Evolutionary conservation across 176 grass and related monocot genomes (phyloP), one percentile per base, ranked within the genome.

Genomic region (Triticum timopheevii): DNA sequence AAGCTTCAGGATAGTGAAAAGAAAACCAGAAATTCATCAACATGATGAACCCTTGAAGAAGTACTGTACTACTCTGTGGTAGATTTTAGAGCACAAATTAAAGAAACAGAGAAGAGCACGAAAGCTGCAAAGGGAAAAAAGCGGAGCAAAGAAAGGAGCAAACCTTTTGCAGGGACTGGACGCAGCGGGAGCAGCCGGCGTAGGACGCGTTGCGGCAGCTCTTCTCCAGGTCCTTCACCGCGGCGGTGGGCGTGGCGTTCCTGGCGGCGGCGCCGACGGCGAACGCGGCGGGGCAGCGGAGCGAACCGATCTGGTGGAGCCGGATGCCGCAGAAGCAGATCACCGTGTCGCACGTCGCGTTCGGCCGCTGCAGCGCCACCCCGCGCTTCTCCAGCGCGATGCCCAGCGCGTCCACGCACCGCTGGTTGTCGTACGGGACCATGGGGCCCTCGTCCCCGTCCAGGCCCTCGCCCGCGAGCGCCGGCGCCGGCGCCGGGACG

Each of bases 241-340:
- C 89, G 22, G 94, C 89, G 77, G 97, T 96, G 19, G 97, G 97
- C 31, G 94, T 99, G 16, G 94, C 97, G 71, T 99, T 96, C 56
- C 80, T 84, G 15, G 94, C 69, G 0, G 42, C 80, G 27, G 19
- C 77, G 11, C 81, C 74, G 59, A 94, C 77, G 52, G 85, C 83
- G 92, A 99, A 99, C 71, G 97, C 94, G 7, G 97, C 92, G 16
- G 97, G 97, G 81, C 97, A 99, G 19, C 89, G 94, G 66, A 99
- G 97, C 80, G 97, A 99, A 24, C 92, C 94, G 79, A 99, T 99
- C 90, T 94, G 97, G 85, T 99, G 97, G 73, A 99, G 92, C 67
- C 97, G 92, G 84, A 99, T 99, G 81, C 97, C 94, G 83, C 97
- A 99, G 88, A 96, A 99, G 92, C 97, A 99, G 56, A 99, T 79